Conservation (phyloP, 306 rosid genomes). For the Comarum palustre region DNA sequence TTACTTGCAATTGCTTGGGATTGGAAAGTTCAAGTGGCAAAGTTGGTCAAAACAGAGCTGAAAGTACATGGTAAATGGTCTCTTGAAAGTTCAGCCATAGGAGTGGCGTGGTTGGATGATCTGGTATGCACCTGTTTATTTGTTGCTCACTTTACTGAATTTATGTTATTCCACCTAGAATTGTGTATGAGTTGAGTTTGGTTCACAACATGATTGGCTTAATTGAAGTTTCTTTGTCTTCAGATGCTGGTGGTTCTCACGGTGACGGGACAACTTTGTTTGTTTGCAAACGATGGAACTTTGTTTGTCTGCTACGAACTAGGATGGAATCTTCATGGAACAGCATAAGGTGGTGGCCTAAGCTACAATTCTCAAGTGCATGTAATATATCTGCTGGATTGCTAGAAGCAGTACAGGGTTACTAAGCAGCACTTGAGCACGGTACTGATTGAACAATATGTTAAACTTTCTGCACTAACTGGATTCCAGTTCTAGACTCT, state of each 20-base stretch:
- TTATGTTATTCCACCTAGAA: constrained; percentile 12
- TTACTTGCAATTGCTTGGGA: constrained; percentile 99
- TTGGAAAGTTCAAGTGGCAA: constrained; percentile 88
- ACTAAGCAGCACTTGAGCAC: background rate
- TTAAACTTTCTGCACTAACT: background rate
- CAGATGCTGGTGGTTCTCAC: constrained; percentile 93
- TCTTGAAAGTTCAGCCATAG: constrained; percentile 84
- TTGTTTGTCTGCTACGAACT: constrained; percentile 15
- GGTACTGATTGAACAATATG: background rate
- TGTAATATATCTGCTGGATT: background rate
- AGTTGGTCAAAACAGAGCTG: constrained; percentile 74
- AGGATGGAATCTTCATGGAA: background rate
- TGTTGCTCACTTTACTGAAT: constrained; percentile 14
- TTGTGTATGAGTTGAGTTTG: constrained; percentile 23
- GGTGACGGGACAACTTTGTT: constrained; percentile 67
- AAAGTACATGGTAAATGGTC: constrained; percentile 81
- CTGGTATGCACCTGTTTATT: constrained; percentile 46
- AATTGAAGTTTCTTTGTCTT: constrained; percentile 30
- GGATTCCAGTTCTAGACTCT: background rate
- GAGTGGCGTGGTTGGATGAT: constrained; percentile 95
- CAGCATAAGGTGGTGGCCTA: background rate
- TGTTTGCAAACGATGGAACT: constrained; percentile 87
- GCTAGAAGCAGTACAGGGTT: background rate
- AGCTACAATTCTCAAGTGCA: background rate
- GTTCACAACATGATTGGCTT: constrained; percentile 11